These are phyloP conservation scores for Colletotrichum noveboracense DNA, from an alignment of 2,329 filamentous ascomycete genomes.

Conservation along the genomic window DNA sequence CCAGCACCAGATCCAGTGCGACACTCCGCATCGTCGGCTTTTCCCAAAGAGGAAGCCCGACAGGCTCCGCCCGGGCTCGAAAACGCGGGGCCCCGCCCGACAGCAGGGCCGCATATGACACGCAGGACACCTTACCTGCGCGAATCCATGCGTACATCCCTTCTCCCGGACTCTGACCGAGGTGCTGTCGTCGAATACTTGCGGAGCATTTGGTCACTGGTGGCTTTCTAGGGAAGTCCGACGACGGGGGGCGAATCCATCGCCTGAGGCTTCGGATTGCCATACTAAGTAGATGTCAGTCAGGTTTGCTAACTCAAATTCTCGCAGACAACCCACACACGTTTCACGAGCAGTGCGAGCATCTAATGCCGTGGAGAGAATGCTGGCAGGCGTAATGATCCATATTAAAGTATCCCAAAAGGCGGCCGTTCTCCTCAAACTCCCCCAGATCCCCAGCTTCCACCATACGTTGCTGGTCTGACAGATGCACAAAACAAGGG, in stretches of 20 bases:
- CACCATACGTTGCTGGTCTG: neutral
- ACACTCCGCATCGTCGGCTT: neutral
- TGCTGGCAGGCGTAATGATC: neutral
- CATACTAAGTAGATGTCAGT: neutral
- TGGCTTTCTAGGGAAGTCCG: neutral
- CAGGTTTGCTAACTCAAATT: neutral
- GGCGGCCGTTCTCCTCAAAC: conserved; percentile 8
- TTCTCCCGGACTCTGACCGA: neutral
- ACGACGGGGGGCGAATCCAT: neutral
- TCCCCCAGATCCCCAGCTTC: neutral
- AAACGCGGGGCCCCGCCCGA: neutral
- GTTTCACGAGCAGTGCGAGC: neutral
- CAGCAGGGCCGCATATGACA: neutral
- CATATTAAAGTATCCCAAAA: conserved; percentile 20
- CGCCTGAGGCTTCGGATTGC: neutral
- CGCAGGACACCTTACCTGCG: neutral
- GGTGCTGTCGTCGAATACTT: neutral
- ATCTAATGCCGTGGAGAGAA: neutral
- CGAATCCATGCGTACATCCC: neutral
- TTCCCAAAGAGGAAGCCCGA: neutral
- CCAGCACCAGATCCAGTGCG: neutral
- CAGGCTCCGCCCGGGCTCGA: neutral
- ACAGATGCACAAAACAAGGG: neutral
- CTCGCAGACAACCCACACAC: neutral
- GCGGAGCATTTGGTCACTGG: neutral